These are phyloP conservation scores for Tanacetum coccineum DNA, from an alignment of 129 eudicot genomes.

Conservation along the genomic window DNA sequence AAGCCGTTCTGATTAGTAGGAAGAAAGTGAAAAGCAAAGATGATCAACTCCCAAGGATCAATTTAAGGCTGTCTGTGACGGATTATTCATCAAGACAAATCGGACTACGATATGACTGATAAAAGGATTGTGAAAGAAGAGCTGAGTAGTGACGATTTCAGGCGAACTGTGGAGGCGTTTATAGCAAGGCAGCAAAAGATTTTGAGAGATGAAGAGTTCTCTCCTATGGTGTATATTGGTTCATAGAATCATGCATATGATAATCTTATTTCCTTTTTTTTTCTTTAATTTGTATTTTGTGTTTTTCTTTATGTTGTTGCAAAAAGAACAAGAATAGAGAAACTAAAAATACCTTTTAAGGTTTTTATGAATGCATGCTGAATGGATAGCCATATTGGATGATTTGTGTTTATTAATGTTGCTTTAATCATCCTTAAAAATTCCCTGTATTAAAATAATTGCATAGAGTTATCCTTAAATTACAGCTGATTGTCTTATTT, in stretches of 20 bases:
- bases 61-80: conserved; percentile 52
- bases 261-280: too few species aligned
- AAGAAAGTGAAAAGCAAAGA: conserved; percentile 1
- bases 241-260: conserved; percentile 11
- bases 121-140: conserved; percentile 21
- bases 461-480: too few species aligned
- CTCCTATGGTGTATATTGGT: conserved; percentile 39
- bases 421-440: background rate
- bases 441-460: background rate
- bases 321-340: background rate
- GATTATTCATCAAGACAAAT: conserved; percentile 34
- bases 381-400: background rate
- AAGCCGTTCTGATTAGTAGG: conserved; percentile 49
- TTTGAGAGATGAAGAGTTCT: conserved; percentile 71
- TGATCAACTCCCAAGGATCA: conserved; percentile 20
- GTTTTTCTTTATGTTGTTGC: background rate
- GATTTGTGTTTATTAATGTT: background rate
- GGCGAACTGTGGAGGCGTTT: conserved; percentile 75
- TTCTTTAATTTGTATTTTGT: background rate
- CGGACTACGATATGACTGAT: conserved; percentile 18
- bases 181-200: conserved; percentile 82
- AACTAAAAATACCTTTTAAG: background rate
- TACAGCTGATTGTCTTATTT: too few species aligned
- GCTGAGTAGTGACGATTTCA: conserved; percentile 76
- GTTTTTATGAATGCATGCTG: background rate